A percentile compares a stretch with the other conserved stretches of the same genome.
Conservation (phyloP, 805 yeast genomes). For the Ogataea dorogensis region DNA sequence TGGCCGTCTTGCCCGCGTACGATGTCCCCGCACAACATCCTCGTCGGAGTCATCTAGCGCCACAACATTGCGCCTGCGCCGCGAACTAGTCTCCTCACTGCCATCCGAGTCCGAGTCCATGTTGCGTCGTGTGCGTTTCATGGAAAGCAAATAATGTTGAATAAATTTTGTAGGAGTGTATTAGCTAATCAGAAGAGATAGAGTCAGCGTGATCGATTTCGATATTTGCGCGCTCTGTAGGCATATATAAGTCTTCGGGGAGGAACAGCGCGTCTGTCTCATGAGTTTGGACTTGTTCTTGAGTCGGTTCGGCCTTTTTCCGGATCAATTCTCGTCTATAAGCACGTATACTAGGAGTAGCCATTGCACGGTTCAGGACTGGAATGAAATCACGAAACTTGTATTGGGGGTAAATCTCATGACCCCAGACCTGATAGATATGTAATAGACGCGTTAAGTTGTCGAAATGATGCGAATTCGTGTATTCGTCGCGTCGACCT, state of each 20-base stretch:
- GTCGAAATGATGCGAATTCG: constrained; percentile 44
- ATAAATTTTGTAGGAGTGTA: too few relatives aligned
- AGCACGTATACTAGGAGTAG: too few relatives aligned
- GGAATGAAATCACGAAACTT: constrained; percentile 67
- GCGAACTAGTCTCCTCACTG: too few relatives aligned
- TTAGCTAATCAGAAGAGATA: too few relatives aligned
- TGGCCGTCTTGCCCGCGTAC: constrained; percentile 31
- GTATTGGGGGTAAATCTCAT: constrained; percentile 74
- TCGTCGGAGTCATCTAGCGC: constrained; percentile 24
- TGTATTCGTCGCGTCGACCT: constrained; percentile 23
- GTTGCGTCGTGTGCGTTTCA: constrained; percentile 11
- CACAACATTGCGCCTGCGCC: neutral
- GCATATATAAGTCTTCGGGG: too few relatives aligned
- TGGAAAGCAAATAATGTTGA: too few relatives aligned
- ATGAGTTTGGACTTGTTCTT: too few relatives aligned
- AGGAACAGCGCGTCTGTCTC: constrained; percentile 5
- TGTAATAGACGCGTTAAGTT: constrained; percentile 50
- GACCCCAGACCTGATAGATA: constrained; percentile 74
- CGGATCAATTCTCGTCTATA: too few relatives aligned
- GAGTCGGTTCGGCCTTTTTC: constrained; percentile 1
- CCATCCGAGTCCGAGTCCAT: too few relatives aligned
- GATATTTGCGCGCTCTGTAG: too few relatives aligned
- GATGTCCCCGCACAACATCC: constrained; percentile 23
- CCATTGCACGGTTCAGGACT: constrained; percentile 50
- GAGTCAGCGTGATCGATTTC: too few relatives aligned